phyloP scores from a whole-genome alignment of 2,329 filamentous ascomycete species.

The Chaetomiaceae sp. region DNA sequence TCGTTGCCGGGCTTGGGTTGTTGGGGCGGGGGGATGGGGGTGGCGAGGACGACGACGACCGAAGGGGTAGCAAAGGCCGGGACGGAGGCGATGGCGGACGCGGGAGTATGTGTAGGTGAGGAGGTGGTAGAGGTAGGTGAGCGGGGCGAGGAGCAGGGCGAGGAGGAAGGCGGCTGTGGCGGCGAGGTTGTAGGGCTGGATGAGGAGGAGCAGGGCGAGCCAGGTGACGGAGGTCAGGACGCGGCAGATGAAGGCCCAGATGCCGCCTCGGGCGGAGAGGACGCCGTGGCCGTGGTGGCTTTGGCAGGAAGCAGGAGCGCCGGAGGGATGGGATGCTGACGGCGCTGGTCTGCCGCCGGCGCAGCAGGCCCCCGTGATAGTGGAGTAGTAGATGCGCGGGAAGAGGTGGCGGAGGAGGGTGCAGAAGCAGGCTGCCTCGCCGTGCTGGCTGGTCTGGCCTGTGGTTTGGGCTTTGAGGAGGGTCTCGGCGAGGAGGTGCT shows the following conservation, averaged over 20 bases:
- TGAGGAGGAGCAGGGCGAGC: constrained; percentile 22
- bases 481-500: constrained; percentile 2
- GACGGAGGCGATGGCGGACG: neutral
- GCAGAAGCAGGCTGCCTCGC: constrained; percentile 22
- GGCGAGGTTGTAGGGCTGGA: constrained; percentile 20
- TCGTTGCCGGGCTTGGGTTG: neutral
- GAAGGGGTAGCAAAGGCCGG: neutral
- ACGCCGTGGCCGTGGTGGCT: constrained; percentile 23
- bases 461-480: constrained; percentile 7
- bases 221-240: constrained; percentile 24
- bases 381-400: constrained; percentile 15
- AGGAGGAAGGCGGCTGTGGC: constrained; percentile 6
- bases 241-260: constrained; percentile 20
- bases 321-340: neutral
- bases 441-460: neutral
- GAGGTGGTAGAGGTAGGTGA: constrained; percentile 8
- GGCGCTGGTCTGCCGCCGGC: neutral
- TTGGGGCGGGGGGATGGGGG: no score
- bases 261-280: constrained; percentile 1
- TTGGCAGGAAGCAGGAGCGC: constrained; percentile 1
- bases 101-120: neutral
- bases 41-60: neutral
- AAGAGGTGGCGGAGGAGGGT: constrained; percentile 18
- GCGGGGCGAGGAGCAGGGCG: constrained; percentile 1
- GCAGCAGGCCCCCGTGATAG: constrained; percentile 16